A percentile compares a stretch with the other conserved stretches of the same genome.
Conservation (phyloP, 805 yeast species). For the Ogataea pilisensis region DNA sequence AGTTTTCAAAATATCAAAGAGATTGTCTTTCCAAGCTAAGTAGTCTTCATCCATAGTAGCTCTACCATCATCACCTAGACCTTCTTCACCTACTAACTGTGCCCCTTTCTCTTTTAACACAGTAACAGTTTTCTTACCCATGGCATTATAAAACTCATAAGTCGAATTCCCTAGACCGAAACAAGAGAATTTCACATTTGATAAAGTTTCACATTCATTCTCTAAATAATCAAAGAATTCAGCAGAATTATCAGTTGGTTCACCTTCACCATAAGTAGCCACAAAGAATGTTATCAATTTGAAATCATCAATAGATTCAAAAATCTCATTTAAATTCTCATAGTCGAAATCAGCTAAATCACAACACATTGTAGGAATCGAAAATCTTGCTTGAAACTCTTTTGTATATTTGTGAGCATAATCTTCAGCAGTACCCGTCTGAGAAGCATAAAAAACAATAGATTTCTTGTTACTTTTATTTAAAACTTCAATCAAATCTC, state of each 20-base stretch:
- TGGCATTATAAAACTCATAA: constrained; percentile 85
- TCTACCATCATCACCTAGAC: constrained; percentile 92
- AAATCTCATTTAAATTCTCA: constrained; percentile 66
- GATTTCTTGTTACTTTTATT: constrained; percentile 65
- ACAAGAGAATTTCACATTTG: constrained; percentile 60
- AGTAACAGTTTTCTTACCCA: constrained; percentile 59
- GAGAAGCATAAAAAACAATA: constrained; percentile 85
- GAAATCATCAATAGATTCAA: constrained; percentile 55
- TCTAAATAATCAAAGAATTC: constrained; percentile 69
- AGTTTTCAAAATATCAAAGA: constrained; percentile 62
- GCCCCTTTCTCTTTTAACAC: constrained; percentile 65
- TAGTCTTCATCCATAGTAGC: constrained; percentile 96
- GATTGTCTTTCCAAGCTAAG: constrained; percentile 83
- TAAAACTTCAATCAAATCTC: constrained; percentile 58
- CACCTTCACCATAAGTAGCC: constrained; percentile 98
- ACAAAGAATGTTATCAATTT: constrained; percentile 54
- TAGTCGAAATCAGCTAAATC: constrained; percentile 88
- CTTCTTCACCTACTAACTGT: constrained; percentile 65
- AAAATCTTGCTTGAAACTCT: constrained; percentile 79
- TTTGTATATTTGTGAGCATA: constrained; percentile 87
- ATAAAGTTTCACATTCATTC: constrained; percentile 51
- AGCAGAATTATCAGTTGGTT: constrained; percentile 92
- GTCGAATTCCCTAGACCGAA: constrained; percentile 96
- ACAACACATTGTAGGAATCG: constrained; percentile 76
- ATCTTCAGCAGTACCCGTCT: constrained; percentile 98